phyloP scores from a whole-genome alignment of 345 rosid genomes.

The Heritiera fomes region DNA sequence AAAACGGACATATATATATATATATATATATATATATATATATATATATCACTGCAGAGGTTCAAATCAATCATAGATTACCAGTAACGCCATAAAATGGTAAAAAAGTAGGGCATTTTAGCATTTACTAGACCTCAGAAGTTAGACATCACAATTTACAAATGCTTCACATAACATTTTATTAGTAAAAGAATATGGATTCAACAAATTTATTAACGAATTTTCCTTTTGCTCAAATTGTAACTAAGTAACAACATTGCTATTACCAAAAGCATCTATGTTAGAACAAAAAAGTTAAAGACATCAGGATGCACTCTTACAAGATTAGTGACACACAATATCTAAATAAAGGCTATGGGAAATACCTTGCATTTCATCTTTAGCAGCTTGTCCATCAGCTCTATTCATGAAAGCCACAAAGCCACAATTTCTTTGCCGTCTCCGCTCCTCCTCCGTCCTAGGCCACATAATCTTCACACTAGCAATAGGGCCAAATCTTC shows the following conservation, averaged over 20 bases:
- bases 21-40: no score
- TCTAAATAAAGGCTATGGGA: background rate
- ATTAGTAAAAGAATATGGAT: background rate
- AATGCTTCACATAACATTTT: background rate
- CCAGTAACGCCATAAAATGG: background rate
- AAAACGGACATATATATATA: no score
- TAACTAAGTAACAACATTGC: background rate
- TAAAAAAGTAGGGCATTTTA: background rate
- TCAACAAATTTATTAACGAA: constrained; percentile 1
- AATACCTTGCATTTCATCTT: constrained; percentile 99
- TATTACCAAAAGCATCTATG: background rate
- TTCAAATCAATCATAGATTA: background rate
- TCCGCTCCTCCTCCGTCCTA: constrained; percentile 93
- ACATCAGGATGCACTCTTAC: background rate
- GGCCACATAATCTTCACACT: constrained; percentile 99
- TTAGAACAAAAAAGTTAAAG: background rate
- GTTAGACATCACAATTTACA: background rate
- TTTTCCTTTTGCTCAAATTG: background rate
- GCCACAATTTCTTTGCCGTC: constrained; percentile 94
- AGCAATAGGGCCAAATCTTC: constrained; percentile 99
- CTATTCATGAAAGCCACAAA: constrained; percentile 98
- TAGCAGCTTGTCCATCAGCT: constrained; percentile 98
- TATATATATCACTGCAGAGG: no score
- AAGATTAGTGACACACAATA: background rate
- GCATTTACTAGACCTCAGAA: background rate